phyloP scores from a whole-genome alignment of 768 basidiomycete species.

The Chalciporus piperatus region DNA sequence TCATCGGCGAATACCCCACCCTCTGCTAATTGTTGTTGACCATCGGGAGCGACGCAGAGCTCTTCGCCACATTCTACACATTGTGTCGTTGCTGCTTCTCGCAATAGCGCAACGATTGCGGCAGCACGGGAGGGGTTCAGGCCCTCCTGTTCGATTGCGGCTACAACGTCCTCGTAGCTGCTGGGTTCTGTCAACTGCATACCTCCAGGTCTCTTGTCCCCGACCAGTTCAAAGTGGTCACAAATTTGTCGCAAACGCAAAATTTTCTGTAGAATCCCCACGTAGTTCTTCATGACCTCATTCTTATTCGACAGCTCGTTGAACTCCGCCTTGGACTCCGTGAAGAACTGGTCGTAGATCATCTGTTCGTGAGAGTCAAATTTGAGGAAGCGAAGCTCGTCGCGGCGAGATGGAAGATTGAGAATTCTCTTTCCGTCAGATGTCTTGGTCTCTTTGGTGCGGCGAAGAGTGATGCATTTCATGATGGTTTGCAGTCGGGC shows the following conservation, averaged over 20 bases:
- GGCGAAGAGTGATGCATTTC: slow-evolving; percentile 92
- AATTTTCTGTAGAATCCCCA: slow-evolving; percentile 95
- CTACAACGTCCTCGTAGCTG: slow-evolving; percentile 74
- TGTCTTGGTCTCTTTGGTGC: slow-evolving; percentile 88
- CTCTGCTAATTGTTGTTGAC: slow-evolving; percentile 34
- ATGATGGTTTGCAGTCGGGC: slow-evolving; percentile 95
- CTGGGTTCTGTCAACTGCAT: slow-evolving; percentile 45
- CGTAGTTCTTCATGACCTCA: slow-evolving; percentile 97
- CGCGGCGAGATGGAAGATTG: slow-evolving; percentile 84
- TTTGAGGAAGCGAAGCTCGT: slow-evolving; percentile 81
- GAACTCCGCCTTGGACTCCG: slow-evolving; percentile 90
- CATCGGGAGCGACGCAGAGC: slow-evolving; percentile 53
- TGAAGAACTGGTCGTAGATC: slow-evolving; percentile 87
- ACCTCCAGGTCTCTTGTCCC: slow-evolving; percentile 58
- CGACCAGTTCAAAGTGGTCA: slow-evolving; percentile 89
- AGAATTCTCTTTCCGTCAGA: slow-evolving; percentile 83
- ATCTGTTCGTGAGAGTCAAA: slow-evolving; percentile 79
- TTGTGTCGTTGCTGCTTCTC: slow-evolving; percentile 83
- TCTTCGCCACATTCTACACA: slow-evolving; percentile 87
- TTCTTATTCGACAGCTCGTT: slow-evolving; percentile 82
- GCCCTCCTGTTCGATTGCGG: slow-evolving; percentile 75
- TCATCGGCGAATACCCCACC: slow-evolving; percentile 50
- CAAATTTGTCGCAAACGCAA: slow-evolving; percentile 96
- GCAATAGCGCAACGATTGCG: slow-evolving; percentile 81
- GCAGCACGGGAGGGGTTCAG: slow-evolving; percentile 71